Conservation (phyloP, 2,329 filamentous ascomycete species). For the Neonectria sp. region DNA sequence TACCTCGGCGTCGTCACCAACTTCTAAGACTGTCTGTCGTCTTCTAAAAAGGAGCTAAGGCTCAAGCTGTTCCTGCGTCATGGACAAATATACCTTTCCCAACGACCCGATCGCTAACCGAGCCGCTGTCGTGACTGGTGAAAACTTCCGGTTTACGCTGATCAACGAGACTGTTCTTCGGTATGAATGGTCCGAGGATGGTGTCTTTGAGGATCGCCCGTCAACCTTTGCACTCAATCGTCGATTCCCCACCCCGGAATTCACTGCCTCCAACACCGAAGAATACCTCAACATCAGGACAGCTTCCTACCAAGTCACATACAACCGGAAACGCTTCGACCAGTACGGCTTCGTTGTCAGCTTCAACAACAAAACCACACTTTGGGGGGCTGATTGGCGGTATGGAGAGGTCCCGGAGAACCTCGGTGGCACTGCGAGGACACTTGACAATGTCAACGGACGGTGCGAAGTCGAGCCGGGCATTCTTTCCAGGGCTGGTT, state of each 20-base stretch:
- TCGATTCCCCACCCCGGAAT: conserved; percentile 58
- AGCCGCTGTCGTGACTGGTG: conserved; percentile 36
- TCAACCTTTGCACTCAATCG: conserved; percentile 74
- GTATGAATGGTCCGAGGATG: conserved; percentile 74
- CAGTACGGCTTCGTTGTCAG: conserved; percentile 62
- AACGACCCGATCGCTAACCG: conserved; percentile 38
- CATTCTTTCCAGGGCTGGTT: conserved; percentile 66
- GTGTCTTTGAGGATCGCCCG: conserved; percentile 73
- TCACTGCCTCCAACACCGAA: conserved; percentile 62
- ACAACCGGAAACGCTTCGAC: conserved; percentile 71
- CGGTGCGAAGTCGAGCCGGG: conserved; percentile 64
- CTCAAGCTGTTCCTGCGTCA: neutral
- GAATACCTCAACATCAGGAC: conserved; percentile 70
- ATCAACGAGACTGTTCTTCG: conserved; percentile 70
- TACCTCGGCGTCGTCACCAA: too few relatives aligned
- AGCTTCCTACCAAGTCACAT: conserved; percentile 67
- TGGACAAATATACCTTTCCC: conserved; percentile 41
- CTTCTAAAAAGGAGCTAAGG: neutral
- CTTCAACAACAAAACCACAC: conserved; percentile 58
- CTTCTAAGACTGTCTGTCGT: neutral
- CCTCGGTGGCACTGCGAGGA: conserved; percentile 66
- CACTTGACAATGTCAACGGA: conserved; percentile 68
- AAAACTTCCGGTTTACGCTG: conserved; percentile 71
- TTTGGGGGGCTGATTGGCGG: conserved; percentile 57
- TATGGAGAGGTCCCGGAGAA: conserved; percentile 62